Evolutionary conservation across 108 stramenopile genomes (phyloP), one percentile per base, ranked within the genome.

Genomic region (Bacterosira constricta): DNA sequence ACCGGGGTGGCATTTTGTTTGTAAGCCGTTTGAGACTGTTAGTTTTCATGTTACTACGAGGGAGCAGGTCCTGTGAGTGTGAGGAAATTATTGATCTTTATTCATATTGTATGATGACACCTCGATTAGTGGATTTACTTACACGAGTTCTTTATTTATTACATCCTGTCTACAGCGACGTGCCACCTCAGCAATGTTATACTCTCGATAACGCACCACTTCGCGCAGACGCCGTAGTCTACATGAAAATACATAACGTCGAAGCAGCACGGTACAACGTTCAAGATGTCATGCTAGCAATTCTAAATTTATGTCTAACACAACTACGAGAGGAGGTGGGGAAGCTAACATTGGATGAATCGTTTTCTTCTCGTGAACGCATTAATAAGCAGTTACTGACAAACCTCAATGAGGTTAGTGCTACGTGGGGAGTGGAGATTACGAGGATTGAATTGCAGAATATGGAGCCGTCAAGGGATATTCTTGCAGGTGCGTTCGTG

Each of bases 161-260:
- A n/a, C n/a, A n/a, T n/a, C n/a, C n/a, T n/a, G n/a, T n/a, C n/a
- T n/a, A n/a, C n/a, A n/a, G n/a, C n/a, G 80, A 81, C 47, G 56
- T 81, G 4, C 80, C 80, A 26, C 72, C 80, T 9, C 80, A 82
- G 60, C 44, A 74, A 30, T 71, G 75, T 47, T 65, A 66, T 34
- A 63, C 74, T 13, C 37, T 52, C 8, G 81, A 77, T 35, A 77
- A 82, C 42, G 77, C 77, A 12, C 77, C 81, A 8, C 30, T 82
- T 30, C 6, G 37, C 21, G 77, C 77, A 11, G 81, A 82, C 52
- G 81, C 81, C 4, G 72, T 82, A 17, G 76, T 82, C 25, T 82
- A 69, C 32, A 46, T 67, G 65, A 63, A 44, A 27, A 51, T 82
- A 10, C 6, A 29, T 13, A 38, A 70, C 20, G 20, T 59, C 15